phyloP scores from a whole-genome alignment of 2,329 filamentous ascomycete genomes.

The Thelonectria rubi region DNA sequence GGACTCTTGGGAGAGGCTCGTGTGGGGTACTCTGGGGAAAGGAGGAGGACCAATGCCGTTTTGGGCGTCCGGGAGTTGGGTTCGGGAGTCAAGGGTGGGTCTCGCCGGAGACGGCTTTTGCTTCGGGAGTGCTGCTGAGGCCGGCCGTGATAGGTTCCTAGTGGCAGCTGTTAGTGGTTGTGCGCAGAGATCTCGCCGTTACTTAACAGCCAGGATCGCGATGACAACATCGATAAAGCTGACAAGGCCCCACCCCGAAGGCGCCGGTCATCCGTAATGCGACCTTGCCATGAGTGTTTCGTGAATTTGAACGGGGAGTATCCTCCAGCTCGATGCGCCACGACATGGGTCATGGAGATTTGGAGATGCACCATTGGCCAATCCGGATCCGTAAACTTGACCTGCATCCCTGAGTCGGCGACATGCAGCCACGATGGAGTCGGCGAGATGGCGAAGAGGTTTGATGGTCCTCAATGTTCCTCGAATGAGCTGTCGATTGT shows the following conservation, averaged over 20 bases:
- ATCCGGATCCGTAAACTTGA: neutral
- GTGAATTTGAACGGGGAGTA: neutral
- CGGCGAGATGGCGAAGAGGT: neutral
- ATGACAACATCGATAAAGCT: conserved; percentile 2
- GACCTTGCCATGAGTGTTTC: conserved; percentile 4
- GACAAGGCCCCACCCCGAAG: conserved; percentile 7
- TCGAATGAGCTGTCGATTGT: neutral
- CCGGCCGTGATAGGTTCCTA: conserved; percentile 5
- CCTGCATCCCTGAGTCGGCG: neutral
- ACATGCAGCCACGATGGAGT: neutral
- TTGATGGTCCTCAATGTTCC: too few relatives aligned
- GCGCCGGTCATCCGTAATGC: conserved; percentile 13
- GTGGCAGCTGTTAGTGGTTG: conserved; percentile 6
- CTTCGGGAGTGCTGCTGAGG: conserved; percentile 30
- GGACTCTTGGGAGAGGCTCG: conserved; percentile 14
- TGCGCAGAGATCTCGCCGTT: neutral
- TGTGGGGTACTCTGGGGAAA: conserved; percentile 42
- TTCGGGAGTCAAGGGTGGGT: conserved; percentile 39
- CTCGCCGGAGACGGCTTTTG: conserved; percentile 38
- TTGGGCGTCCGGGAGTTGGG: conserved; percentile 43
- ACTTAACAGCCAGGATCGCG: conserved; percentile 5
- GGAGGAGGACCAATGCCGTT: conserved; percentile 36
- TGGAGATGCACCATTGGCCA: conserved; percentile 1
- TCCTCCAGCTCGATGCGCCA: neutral
- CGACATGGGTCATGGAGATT: conserved; percentile 7